Base-by-base conservation (phyloP, 768 basidiomycete genomes). In the Pulveroboletus sp. region DNA sequence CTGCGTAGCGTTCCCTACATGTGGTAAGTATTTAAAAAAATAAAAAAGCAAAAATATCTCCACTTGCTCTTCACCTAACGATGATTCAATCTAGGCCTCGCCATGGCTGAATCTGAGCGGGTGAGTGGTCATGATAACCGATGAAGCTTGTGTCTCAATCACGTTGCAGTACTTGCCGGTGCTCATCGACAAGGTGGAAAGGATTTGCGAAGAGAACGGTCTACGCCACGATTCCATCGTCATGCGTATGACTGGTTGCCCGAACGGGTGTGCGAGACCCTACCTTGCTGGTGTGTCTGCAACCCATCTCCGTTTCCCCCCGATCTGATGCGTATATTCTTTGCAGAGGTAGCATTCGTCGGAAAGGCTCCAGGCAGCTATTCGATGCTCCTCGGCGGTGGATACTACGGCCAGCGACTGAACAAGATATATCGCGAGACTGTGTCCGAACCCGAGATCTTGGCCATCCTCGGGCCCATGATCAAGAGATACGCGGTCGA, bases 161-260 rank as follows among this genome's bases (percentile, higher is more conserved):
- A n/a, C 8, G 26, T 27, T 35, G 18, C 58, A 89, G 86, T 99
- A 97, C 68, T 75, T 99, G 11, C 96, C 95, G 14, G 61, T 97
- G 13, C 82, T 98, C 36, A 77, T 98, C 50, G 86, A 91, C 70
- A 97, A 97, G 71, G 86, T 98, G 15, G 95, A 99, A 73, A 83
- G 84, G 70, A 86, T 97, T 6, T 90, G 89, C 62, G 96, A 98
- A 67, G 89, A 93, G 66, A 87, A 84, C 58, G 95, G 95, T 17
- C 74, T 98, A 37, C 78, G 95, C 40, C 86, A 96, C 65, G 95
- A 99, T 69, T 84, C 88, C 3, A 95, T 98, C 57, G 83, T 97
- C 53, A 97, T 99, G 95, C 82, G 95, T 46, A 97, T 98, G 94
- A 97, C 94, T 14, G 95, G 95, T 43, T 97, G 94, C 58, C 91